Conservation (phyloP, 2,329 filamentous ascomycete species). For the Calonectria pseudoturangicola region DNA sequence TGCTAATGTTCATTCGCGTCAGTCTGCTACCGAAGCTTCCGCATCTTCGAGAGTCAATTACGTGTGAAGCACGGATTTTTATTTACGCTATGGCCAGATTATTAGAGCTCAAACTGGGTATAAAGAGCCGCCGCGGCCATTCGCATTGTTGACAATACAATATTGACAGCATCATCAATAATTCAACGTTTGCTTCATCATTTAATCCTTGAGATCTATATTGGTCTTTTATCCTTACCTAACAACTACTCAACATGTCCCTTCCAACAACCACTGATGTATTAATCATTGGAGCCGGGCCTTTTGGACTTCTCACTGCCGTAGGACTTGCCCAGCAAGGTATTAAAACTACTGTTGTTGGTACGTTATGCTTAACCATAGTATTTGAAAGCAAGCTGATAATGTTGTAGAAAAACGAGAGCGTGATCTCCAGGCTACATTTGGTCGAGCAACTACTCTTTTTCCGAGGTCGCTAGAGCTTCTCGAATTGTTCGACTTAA, state of each 20-base stretch:
- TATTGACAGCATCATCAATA: too few relatives aligned
- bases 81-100: too few relatives aligned
- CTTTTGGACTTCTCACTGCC: conserved; percentile 3
- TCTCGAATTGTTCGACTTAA: conserved; percentile 70
- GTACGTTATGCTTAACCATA: background rate
- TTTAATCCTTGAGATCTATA: too few relatives aligned
- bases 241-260: background rate
- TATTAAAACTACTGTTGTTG: background rate
- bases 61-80: too few relatives aligned
- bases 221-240: fast-evolving
- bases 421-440: conserved; percentile 66
- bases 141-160: too few relatives aligned
- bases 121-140: too few relatives aligned
- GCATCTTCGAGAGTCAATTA: too few relatives aligned
- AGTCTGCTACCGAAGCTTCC: too few relatives aligned
- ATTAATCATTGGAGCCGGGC: background rate
- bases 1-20: too few relatives aligned
- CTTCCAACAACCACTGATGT: background rate
- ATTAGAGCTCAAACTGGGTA: too few relatives aligned
- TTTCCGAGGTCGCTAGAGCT: conserved; percentile 71
- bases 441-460: conserved; percentile 72
- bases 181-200: too few relatives aligned
- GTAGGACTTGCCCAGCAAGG: background rate
- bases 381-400: too few relatives aligned
- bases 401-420: background rate